Evolutionary conservation across 2,329 filamentous ascomycete species (phyloP), one percentile per base, ranked within the genome.

Genomic region (Ceratocystis diversiconidia): DNA sequence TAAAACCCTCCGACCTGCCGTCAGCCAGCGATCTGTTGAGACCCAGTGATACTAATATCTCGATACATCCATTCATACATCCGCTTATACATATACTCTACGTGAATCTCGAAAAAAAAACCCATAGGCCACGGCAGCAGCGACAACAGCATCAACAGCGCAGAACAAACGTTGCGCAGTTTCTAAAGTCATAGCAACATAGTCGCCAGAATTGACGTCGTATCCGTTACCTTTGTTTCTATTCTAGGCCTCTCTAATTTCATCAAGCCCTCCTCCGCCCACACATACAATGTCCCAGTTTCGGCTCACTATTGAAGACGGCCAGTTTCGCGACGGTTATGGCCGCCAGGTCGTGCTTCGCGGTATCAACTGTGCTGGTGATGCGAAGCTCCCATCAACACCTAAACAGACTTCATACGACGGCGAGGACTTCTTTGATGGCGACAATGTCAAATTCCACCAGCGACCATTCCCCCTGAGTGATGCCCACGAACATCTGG

Each of bases 281-380:
- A 32, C 17, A 28, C 19, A 28, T 15, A 4, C 43, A 19, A 96
- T 95, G 90, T 79, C 87, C 68, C 50, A 64, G 36, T 82, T 92
- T 63, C 86, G 88, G 64, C 80, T 99, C 62, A 85, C 83, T 28
- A 92, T 99, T 71, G 90, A 96, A 72, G 88, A 94, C 69, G 85
- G 85, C 68, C 85, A 85, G 70, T 96, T 99, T 76, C 85, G 89
- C 68, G 95, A 99, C 74, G 74, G 79, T 15, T 78, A 90, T 69
- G 87, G 91, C 69, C 87, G 94, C 68, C 89, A 97, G 76, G 84
- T 99, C 66, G 87, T 90, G 1, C 80, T 99, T 57, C 86, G 94
- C 69, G 94, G 94, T 69, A 96, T 99, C 79, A 99, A 99, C 73
- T 83, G 95, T 69, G 91, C 92, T 46, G 90, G 85, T 69, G 92